Evolutionary conservation across 352 stramenopile genomes (phyloP).

Genomic region (Phytophthora aleatoria): DNA sequence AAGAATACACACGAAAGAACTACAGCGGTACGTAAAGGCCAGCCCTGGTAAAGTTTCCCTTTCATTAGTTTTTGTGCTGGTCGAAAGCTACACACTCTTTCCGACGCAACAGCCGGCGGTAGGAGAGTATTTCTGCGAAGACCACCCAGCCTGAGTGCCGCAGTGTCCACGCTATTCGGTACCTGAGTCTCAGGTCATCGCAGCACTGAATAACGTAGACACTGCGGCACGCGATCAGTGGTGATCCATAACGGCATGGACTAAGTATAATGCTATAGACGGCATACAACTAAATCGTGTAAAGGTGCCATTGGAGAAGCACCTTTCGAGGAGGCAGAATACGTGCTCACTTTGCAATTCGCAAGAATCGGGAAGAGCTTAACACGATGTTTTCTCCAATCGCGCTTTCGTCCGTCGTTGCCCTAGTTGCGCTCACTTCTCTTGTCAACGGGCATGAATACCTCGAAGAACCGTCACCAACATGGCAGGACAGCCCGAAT

Average conservation of each 20-base stretch:
- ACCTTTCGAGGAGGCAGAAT: not conserved
- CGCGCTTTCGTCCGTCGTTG: constrained; percentile 7
- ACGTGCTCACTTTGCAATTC: constrained; percentile 13
- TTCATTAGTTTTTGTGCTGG: constrained; percentile 7
- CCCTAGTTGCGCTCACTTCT: not conserved
- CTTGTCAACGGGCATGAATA: constrained; percentile 20
- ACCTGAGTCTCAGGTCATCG: no score
- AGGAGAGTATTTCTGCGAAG: not conserved
- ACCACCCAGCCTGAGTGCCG: no score
- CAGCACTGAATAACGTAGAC: not conserved
- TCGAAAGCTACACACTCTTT: constrained; percentile 2
- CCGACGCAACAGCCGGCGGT: not conserved
- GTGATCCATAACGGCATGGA: not conserved
- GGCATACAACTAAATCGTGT: not conserved
- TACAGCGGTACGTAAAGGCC: not conserved
- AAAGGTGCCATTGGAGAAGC: not conserved
- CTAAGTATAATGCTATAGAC: not conserved
- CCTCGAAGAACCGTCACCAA: constrained; percentile 22
- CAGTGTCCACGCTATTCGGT: no score
- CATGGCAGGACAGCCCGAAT: constrained; percentile 15
- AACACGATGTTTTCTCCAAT: constrained; percentile 12
- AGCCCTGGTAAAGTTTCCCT: not conserved
- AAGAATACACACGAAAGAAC: constrained; percentile 1
- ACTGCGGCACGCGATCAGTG: constrained; percentile 1
- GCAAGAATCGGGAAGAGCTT: not conserved